Evolutionary conservation across 768 basidiomycete species (phyloP), one percentile per base, ranked within the genome.

Genomic region (Boletus sensibilis): DNA sequence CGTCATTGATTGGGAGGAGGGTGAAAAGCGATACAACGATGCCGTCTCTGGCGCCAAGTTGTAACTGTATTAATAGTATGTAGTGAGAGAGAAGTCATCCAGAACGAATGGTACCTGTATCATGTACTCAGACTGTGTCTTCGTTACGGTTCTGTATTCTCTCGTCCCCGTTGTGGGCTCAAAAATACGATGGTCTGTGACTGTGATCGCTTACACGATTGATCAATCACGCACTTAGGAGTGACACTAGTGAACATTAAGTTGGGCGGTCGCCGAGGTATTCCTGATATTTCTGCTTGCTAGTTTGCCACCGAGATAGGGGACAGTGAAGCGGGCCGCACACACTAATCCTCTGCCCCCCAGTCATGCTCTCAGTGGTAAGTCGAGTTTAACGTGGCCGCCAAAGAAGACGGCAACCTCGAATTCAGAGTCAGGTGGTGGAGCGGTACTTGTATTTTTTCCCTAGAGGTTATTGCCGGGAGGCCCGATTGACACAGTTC

Each of bases 1-100:
- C 63, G 79, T 86, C 57, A 78, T 85, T 74, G 81, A 85, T 76
- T 86, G 81, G 66, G 80, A 90, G 40, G 90, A 93, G 74, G 90
- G 87, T 51, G 87, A 90, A 76, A 77, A 72, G 68, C 83, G 90
- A 62, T 84, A 76, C 69, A 61, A 63, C 11, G 83, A 85, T 58
- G 84, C 70, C 20, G 8, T 62, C 25, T 50, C 59, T 45, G 67
- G 64, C 31, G 62, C 69, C 56, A 80, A 71, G 71, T 68, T 79
- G 62, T 80, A 62, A 57, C 0, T 27, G 33, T 47, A 48, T 72
- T 6, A 23, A n/a, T 12, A 20, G n/a, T 10, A 5, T 16, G 45
- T 8, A 18, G 12, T 8, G 16, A 43, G 27, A 31, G 33, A 2
- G 18, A 50, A 21, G 45, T 13, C 1, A 11, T 54, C 5, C 20